Evolutionary conservation across 306 rosid genomes (phyloP), one percentile per base, ranked within the genome.

Genomic region (Luffa aegyptiaca): DNA sequence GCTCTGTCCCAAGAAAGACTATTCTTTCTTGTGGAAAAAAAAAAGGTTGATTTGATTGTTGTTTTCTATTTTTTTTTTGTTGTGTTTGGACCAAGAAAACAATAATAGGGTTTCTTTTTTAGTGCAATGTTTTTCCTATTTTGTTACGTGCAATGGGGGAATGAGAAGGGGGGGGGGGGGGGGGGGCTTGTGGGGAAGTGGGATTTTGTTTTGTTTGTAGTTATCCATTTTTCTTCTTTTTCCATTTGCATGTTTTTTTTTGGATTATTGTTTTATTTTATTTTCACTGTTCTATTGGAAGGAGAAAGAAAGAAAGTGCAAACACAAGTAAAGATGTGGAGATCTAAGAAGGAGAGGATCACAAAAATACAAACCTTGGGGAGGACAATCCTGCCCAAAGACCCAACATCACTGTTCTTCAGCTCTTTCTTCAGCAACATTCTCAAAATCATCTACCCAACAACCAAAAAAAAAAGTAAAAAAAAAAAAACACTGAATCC

Each of bases 321-420:
- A 21, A 21, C 1, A 8, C 2, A 42, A 46, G 14, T 5, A 33
- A 33, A 8, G 5, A 18, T 52, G 5, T 10, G 33, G 21, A 73
- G 76, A 72, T 46, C 58, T 72, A 10, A 37, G 20, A 18, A 77
- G 3, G 13, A 51, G 49, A 49, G 45, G 57, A 3, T 8, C 1
- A 71, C 18, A 33, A 64, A 64, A 52, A 16, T 52, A 65, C 77
- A 86, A 68, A 90, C 98, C 93, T 93, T 93, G 21, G 97, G 96
- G 56, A 93, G 88, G 49, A 93, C 84, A 82, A 93, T 92, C 51
- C 93, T 89, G 6, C 90, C 86, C 45, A 84, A 57, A 65, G 58
- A 35, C 37, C 87, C 76, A 80, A 90, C 88, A 6, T 90, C 98
- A 75, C 93, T 93, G 8, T 64, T 79, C 79, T 78, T 79, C 74